Evolutionary conservation across 1,284 basidiomycete species (phyloP), one percentile per base, ranked within the genome.

Genomic region (Rhodofomes roseus): DNA sequence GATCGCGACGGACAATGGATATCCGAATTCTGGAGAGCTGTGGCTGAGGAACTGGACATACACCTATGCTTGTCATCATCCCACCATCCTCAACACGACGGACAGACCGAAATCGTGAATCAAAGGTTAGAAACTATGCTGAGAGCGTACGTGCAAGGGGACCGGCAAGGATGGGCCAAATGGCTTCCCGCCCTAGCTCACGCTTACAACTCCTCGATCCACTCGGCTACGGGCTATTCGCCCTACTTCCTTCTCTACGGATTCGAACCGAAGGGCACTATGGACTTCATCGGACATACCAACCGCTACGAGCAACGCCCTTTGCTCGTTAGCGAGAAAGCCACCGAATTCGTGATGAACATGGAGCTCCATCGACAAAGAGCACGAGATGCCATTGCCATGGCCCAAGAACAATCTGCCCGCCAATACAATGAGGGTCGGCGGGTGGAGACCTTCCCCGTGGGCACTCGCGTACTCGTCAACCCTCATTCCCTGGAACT

Each of bases 401-500:
- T n/a, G n/a, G n/a, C n/a, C n/a, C n/a, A n/a, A n/a, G n/a, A n/a
- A n/a, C n/a, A n/a, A n/a, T n/a, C n/a, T n/a, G n/a, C n/a, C n/a
- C n/a, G n/a, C n/a, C n/a, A n/a, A 1, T 70, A 72, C 57, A 69
- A 72, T 41, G 55, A 64, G 25, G 39, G 62, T 1, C 43, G 59
- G 1, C 44, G 60, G 0, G n/a, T 59, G 0, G 22, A 58, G 11
- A 62, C 57, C n/a, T 69, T 71, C 31, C 34, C 67, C 27, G 51
- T 50, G 18, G 73, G 74, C 5, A 65, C 70, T 12, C 39, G 43
- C 7, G 74, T 73, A 0, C 60, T 74, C 1, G 61, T 75, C 1
- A 74, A 74, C 44, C 72, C 74, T 4, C 70, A 74, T 54, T 62
- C 64, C 50, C 18, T 62, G 70, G 61, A 69, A 73, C 2, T n/a